phyloP scores from a whole-genome alignment of 257 asterid species.

The Osmanthus fragrans region DNA sequence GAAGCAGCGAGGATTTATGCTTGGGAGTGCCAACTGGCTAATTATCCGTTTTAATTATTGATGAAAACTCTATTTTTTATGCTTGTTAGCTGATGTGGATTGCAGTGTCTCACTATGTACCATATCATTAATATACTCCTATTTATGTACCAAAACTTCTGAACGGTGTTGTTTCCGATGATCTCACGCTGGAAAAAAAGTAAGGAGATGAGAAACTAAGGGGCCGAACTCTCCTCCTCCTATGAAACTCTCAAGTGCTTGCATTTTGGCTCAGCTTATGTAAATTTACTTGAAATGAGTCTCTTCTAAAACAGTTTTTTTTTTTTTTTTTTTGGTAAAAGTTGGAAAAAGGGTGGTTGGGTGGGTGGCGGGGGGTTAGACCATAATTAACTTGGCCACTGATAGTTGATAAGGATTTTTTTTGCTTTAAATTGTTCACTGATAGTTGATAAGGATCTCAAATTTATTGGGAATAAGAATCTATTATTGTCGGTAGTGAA shows the following conservation, averaged over 20 bases:
- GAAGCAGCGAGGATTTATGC: constrained; percentile 89
- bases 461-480: not conserved
- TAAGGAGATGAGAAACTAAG: constrained; percentile 68
- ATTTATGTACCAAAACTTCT: constrained; percentile 81
- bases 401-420: not conserved
- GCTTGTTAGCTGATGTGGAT: constrained; percentile 34
- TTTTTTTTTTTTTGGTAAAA: not conserved
- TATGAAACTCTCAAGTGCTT: constrained; percentile 57
- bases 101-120: constrained; percentile 51
- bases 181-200: constrained; percentile 76
- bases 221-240: constrained; percentile 61
- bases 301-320: not conserved
- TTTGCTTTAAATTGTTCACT: not conserved
- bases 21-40: constrained; percentile 48
- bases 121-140: constrained; percentile 63
- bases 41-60: not conserved
- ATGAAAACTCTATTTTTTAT: not conserved
- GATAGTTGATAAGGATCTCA: not conserved
- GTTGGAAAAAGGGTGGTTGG: not conserved
- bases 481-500: not conserved
- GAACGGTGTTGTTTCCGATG: constrained; percentile 73
- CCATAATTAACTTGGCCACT: not conserved
- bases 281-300: not conserved
- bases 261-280: not conserved
- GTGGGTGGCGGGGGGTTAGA: not conserved